Conservation (phyloP, 2,329 filamentous ascomycete species). For the Phialophora expanda region DNA sequence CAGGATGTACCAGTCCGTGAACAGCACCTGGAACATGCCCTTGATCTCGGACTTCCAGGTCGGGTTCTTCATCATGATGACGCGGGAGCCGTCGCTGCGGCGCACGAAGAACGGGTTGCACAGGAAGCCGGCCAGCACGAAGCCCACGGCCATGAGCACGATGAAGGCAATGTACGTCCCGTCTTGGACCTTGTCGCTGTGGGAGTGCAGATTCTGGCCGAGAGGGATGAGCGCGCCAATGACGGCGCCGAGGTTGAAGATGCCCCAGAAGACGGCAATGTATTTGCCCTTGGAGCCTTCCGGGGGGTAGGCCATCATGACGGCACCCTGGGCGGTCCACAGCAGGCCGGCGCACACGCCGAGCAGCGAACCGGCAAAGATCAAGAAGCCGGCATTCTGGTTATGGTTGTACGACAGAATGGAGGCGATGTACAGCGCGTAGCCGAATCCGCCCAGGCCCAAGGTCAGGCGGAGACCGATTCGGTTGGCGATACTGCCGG, state of each 20-base stretch:
- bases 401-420: constrained; percentile 50
- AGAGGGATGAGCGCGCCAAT: constrained; percentile 68
- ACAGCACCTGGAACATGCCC: constrained; percentile 76
- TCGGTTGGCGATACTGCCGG: constrained; percentile 49
- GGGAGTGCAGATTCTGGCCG: constrained; percentile 53
- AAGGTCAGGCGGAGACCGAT: constrained; percentile 43
- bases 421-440: constrained; percentile 47
- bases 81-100: constrained; percentile 75
- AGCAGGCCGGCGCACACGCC: constrained; percentile 49
- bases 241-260: constrained; percentile 84
- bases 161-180: constrained; percentile 90
- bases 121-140: constrained; percentile 66
- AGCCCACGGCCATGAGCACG: constrained; percentile 77
- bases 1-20: constrained; percentile 72
- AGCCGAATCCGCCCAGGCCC: constrained; percentile 44
- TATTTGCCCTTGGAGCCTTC: constrained; percentile 79
- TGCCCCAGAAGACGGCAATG: constrained; percentile 85
- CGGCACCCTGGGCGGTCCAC: constrained; percentile 50
- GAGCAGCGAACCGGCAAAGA: constrained; percentile 48
- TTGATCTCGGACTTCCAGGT: constrained; percentile 79
- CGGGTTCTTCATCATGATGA: constrained; percentile 90
- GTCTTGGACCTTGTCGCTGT: constrained; percentile 57
- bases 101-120: constrained; percentile 72
- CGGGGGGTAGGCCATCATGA: constrained; percentile 73
- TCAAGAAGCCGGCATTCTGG: constrained; percentile 47